Base-by-base conservation (phyloP, 2,329 filamentous ascomycete species). In the Apiospora aurea region DNA sequence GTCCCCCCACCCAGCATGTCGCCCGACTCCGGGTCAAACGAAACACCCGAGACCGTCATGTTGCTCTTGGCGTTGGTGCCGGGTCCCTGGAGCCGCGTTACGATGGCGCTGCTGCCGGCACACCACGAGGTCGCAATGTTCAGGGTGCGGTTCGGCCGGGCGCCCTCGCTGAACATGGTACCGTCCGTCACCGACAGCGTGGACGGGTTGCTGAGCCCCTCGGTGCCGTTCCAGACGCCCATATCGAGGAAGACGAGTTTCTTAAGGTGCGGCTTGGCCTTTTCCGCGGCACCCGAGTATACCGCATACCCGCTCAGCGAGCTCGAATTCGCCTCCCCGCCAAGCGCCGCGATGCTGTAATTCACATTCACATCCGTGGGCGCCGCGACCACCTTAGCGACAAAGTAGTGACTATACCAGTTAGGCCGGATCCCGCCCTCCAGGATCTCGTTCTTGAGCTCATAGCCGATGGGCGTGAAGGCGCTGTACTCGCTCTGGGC, bases 221-320 rank as follows among this genome's bases (percentile, higher is more conserved):
- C 71, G 18, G 80, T 81, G 69, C 80, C 80, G 72, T 82, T 82
- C 79, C 79, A 82, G 5, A 82, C 77, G 69, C 80, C 80, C 80
- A 81, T 79, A 69, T 82, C 80, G 34, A 82, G 75, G 72, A 82
- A 77, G 7, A 81, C 80, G 16, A 82, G 76, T 71, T 81, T 81
- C 69, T 72, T 72, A 24, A 81, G 76, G 16, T 44, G 24, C 53
- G 64, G 38, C 18, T 51, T n/a, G 18, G 41, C 38, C 29, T 29
- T 38, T 14, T 11, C 34, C 21, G 49, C 46, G 14, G 38, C 67
- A 21, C 73, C 75, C 5, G 70, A 49, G 70, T 79, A 81, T 29
- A 82, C 73, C 6, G 79, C 79, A 70, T 79, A 82, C 14, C 80
- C 80, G 71, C 79, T 81, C 68, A 82, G 67, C 57, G 75, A 71